Conservation (phyloP, 2,329 filamentous ascomycete species). For the Dactylellina sp. region DNA sequence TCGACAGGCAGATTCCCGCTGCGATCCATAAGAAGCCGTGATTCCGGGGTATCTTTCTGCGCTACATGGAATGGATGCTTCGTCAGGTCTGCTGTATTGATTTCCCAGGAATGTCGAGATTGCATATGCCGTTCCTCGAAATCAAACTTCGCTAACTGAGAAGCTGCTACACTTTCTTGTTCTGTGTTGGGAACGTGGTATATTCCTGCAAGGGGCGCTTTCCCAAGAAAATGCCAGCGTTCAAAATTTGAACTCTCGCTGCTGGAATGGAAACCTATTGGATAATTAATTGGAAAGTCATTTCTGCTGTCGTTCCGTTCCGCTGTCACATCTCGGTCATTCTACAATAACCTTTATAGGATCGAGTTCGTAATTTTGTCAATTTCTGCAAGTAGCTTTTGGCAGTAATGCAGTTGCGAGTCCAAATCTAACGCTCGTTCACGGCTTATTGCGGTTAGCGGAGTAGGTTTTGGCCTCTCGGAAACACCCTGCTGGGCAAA, state of each 20-base stretch:
- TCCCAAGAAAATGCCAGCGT: slow-evolving; percentile 1
- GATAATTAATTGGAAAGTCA: slow-evolving; percentile 4
- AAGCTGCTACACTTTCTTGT: slow-evolving; percentile 18
- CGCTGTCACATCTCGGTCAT: slow-evolving; percentile 9
- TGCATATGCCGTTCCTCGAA: slow-evolving; percentile 7
- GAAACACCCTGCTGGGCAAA: slow-evolving; percentile 17
- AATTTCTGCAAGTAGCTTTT: no score
- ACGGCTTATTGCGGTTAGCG: no score
- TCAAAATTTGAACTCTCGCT: slow-evolving; percentile 6
- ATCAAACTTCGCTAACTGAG: neutral
- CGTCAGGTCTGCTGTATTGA: no score
- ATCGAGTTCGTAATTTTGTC: no score
- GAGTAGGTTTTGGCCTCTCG: no score
- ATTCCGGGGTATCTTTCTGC: slow-evolving; percentile 14
- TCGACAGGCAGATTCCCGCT: neutral
- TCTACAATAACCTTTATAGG: neutral
- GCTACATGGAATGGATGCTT: slow-evolving; percentile 40
- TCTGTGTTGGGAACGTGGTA: slow-evolving; percentile 57
- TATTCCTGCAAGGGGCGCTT: slow-evolving; percentile 30
- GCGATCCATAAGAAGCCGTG: neutral
- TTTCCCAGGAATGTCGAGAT: slow-evolving; percentile 29
- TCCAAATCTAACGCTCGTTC: no score
- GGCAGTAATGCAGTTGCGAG: slow-evolving; percentile 13
- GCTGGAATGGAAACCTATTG: slow-evolving; percentile 35
- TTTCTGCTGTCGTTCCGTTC: slow-evolving; percentile 19